These are phyloP conservation scores for Wallacemonas collosoma DNA, from an alignment of 208 protist genomes.

Conservation along the genomic window DNA sequence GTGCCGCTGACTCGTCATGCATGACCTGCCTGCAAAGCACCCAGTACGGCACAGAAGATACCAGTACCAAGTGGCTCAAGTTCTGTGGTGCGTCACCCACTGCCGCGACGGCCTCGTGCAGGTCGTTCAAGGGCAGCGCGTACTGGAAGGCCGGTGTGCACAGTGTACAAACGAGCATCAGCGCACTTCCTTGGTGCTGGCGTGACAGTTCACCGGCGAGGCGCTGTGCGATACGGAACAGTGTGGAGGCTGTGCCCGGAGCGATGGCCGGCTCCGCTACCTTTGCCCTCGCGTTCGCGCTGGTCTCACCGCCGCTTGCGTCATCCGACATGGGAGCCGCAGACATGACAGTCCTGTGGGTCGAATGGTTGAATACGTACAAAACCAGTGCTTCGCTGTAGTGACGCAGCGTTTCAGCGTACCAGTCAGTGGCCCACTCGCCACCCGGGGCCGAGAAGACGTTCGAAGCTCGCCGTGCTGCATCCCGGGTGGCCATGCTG, in stretches of 20 bases:
- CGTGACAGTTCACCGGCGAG: neutral
- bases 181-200: neutral
- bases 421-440: neutral
- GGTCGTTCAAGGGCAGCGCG: neutral
- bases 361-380: slow-evolving; percentile 19
- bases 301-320: too few relatives aligned
- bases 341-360: neutral
- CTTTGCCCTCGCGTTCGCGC: too few relatives aligned
- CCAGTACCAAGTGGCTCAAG: neutral
- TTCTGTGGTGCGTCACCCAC: neutral
- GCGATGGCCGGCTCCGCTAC: neutral
- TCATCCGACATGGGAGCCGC: too few relatives aligned
- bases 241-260: neutral
- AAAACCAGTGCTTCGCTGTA: slow-evolving; percentile 18
- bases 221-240: slow-evolving; percentile 7
- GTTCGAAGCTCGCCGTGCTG: neutral
- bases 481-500: neutral
- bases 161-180: slow-evolving; percentile 10
- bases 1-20: neutral
- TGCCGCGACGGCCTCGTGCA: neutral
- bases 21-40: neutral
- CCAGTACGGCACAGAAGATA: slow-evolving; percentile 13
- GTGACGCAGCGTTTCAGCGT: neutral
- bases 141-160: neutral
- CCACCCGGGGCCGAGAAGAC: neutral